These are phyloP conservation scores for Cladosporium velox DNA, from an alignment of 2,329 filamentous ascomycete species.

Conservation along the genomic window DNA sequence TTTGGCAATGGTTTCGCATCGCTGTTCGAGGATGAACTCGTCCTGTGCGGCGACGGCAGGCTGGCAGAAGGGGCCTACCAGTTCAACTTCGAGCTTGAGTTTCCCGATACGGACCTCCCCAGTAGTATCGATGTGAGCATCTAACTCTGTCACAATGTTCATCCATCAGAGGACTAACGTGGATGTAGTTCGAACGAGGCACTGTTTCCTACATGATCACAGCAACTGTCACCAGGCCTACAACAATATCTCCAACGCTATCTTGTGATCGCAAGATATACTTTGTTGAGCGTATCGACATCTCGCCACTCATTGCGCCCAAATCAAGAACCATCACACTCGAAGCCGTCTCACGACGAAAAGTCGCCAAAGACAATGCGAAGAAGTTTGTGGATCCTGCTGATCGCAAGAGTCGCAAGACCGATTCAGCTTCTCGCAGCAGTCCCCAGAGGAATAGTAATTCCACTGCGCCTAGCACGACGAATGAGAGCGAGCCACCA, in stretches of 20 bases:
- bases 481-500: conserved; percentile 36
- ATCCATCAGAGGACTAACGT: conserved; percentile 23
- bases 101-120: conserved; percentile 69
- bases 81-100: conserved; percentile 74
- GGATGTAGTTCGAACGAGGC: conserved; percentile 84
- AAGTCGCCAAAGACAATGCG: conserved; percentile 61
- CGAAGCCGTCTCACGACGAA: conserved; percentile 76
- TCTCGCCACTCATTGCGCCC: conserved; percentile 72
- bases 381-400: conserved; percentile 32
- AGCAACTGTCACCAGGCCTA: conserved; percentile 85
- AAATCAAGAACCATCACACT: conserved; percentile 82
- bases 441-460: conserved; percentile 31
- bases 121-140: conserved; percentile 87
- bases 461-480: conserved; percentile 33
- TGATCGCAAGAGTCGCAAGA: conserved; percentile 31
- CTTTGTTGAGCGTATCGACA: conserved; percentile 79
- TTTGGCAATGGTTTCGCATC: conserved; percentile 78
- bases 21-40: conserved; percentile 79
- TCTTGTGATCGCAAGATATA: conserved; percentile 80
- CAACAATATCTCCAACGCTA: conserved; percentile 76
- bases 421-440: conserved; percentile 27
- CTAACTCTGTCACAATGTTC: conserved; percentile 27
- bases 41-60: conserved; percentile 75
- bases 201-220: conserved; percentile 90
- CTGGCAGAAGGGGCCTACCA: conserved; percentile 74